Base-by-base conservation (phyloP, 129 eudicot genomes). In the Helianthus tuberosus region DNA sequence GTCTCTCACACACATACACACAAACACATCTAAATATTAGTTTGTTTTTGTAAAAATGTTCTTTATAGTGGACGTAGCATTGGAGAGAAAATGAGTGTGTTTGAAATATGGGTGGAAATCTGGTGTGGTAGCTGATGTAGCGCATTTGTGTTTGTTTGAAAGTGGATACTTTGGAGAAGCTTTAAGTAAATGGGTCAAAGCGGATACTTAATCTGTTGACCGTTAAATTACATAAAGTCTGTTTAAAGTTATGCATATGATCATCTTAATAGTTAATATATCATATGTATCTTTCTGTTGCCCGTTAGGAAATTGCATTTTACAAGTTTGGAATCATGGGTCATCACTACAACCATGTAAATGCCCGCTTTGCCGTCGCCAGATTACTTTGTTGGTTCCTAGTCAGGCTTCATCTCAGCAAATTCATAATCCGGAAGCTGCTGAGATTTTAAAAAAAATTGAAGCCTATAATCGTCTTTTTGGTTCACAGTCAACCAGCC, bases 321-420 rank as follows among this genome's bases (percentile, higher is more conserved):
- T 95, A 74, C 85, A 89, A 87, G 88, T 89, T 47, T 95, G 99
- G 99, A 80, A 91, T 82, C 86, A 90, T 62, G 96, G 94, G 75
- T 76, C 97, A 69, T 91, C 92, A 20, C 75, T 91, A 68, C 99
- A 87, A 74, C 91, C 99, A 53, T 95, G 97, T 77, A 91, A 47
- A 83, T 95, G 99, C 80, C 99, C 97, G 52, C 78, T 94, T 41
- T 95, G 99, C 66, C 86, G 97, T 13, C 89, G 97, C 27, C 87
- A 79, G 62, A 95, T 95, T 25, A 88, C 91, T 23, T 85, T 95
- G 84, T 66, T 95, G 85, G 95, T 95, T 66, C 97, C 99, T 55
- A 84, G 86, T 67, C 90, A 91, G 63, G 82, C 86, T 81, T 77
- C 91, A 54, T 71, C 69, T 15, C 85, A 77, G 80, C 88, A 79